These are phyloP conservation scores for Rhododendron ferrugineum DNA, from an alignment of 148 eudicot species.

Conservation along the genomic window DNA sequence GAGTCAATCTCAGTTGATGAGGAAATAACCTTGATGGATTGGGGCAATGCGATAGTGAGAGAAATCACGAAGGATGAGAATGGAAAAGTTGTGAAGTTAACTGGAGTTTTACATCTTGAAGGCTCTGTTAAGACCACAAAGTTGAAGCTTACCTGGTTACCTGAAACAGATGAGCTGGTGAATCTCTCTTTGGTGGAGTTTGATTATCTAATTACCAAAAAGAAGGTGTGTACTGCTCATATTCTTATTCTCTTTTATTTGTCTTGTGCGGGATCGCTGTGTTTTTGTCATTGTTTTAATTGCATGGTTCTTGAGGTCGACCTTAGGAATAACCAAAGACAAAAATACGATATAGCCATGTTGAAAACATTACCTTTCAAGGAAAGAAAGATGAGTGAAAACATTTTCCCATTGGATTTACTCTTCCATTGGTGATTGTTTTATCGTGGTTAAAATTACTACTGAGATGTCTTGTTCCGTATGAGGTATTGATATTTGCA, in stretches of 20 bases:
- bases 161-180: constrained; percentile 74
- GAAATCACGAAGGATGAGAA: constrained; percentile 64
- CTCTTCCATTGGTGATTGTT: not conserved
- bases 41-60: constrained; percentile 93
- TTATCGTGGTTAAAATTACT: not conserved
- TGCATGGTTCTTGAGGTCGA: not conserved
- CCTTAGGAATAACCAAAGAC: not conserved
- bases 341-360: not conserved
- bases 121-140: constrained; percentile 97
- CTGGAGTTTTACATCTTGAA: constrained; percentile 75
- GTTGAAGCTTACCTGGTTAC: constrained; percentile 94
- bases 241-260: too few relatives aligned
- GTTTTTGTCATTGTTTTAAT: not conserved
- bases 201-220: too few relatives aligned
- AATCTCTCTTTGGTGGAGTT: constrained; percentile 59
- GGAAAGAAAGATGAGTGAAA: not conserved
- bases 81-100: constrained; percentile 56
- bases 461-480: not conserved
- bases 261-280: not conserved
- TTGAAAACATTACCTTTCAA: not conserved
- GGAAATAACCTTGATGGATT: constrained; percentile 93
- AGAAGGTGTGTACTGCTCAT: too few relatives aligned
- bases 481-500: not conserved
- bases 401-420: not conserved
- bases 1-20: constrained; percentile 60